Percentiles rank a stretch among this genome's conserved stretches.
Conservation (phyloP, 2,329 filamentous ascomycete genomes). For the Metarhizium album region DNA sequence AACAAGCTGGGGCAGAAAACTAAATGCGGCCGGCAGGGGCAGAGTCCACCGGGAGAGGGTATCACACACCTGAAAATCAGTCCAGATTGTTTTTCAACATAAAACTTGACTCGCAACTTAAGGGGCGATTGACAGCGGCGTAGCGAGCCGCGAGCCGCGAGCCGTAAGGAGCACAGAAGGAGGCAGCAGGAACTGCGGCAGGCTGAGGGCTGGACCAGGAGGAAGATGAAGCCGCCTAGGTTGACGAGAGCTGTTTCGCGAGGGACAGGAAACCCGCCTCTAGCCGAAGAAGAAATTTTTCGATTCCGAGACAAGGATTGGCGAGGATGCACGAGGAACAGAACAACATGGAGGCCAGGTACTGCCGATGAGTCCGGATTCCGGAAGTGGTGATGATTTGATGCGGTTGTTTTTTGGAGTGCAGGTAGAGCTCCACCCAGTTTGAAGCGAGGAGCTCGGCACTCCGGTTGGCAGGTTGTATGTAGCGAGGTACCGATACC, state of each 20-base stretch:
- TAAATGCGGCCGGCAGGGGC: neutral
- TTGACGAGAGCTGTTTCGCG: neutral
- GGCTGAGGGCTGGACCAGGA: neutral
- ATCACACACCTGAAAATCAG: slow-evolving; percentile 2
- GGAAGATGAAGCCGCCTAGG: neutral
- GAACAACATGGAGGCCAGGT: neutral
- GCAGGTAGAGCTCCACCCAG: neutral
- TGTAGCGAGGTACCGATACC: neutral
- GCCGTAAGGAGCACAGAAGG: neutral
- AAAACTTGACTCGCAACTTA: neutral
- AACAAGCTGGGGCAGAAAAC: neutral
- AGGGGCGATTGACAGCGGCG: neutral
- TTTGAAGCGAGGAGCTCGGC: neutral
- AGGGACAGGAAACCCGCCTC: neutral
- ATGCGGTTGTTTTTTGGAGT: neutral
- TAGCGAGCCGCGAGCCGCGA: slow-evolving; percentile 1
- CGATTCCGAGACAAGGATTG: neutral
- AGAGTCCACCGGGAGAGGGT: neutral
- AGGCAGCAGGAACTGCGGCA: neutral
- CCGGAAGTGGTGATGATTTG: slow-evolving; percentile 1
- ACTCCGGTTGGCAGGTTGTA: neutral
- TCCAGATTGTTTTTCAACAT: neutral
- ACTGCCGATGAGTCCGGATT: neutral
- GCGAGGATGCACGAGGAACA: neutral
- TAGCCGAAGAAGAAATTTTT: neutral